phyloP scores from a whole-genome alignment of 2,329 filamentous ascomycete genomes.

The Sporothrix brunneoviolacea region DNA sequence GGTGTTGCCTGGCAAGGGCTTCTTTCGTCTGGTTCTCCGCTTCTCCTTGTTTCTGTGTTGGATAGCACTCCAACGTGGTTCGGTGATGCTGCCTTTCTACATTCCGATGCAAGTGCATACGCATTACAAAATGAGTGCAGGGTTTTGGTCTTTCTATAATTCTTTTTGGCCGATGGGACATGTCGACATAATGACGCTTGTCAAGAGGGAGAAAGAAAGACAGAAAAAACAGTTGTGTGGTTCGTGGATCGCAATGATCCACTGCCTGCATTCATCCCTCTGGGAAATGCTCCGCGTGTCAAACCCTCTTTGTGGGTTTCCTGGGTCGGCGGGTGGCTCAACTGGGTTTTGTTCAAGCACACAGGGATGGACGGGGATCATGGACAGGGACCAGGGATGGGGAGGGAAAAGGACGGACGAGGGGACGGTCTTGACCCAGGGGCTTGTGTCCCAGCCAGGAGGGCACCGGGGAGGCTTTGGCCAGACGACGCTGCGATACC shows the following conservation, averaged over 20 bases:
- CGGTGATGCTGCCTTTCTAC: not conserved
- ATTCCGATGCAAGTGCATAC: not conserved
- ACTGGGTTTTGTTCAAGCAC: not conserved
- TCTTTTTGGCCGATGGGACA: no score
- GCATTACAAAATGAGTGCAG: no score
- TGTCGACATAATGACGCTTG: no score
- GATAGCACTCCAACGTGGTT: no score
- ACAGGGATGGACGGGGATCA: not conserved
- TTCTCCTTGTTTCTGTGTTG: no score
- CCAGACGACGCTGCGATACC: not conserved
- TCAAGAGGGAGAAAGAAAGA: no score
- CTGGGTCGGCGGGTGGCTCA: slow-evolving; percentile 5
- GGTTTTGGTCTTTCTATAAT: no score
- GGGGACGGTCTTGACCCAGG: not conserved
- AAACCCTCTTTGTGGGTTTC: not conserved
- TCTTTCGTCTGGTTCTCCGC: not conserved
- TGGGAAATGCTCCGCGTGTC: not conserved
- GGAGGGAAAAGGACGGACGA: not conserved
- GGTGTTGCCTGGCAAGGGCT: not conserved
- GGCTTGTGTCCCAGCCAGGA: slow-evolving; percentile 5
- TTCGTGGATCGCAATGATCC: not conserved
- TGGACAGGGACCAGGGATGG: not conserved
- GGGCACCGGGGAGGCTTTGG: slow-evolving; percentile 1
- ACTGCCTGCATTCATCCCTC: not conserved
- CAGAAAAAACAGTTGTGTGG: no score